Base-by-base conservation (phyloP, 371 early-diverging fungal species). In the Lichtheimia hyalospora region DNA sequence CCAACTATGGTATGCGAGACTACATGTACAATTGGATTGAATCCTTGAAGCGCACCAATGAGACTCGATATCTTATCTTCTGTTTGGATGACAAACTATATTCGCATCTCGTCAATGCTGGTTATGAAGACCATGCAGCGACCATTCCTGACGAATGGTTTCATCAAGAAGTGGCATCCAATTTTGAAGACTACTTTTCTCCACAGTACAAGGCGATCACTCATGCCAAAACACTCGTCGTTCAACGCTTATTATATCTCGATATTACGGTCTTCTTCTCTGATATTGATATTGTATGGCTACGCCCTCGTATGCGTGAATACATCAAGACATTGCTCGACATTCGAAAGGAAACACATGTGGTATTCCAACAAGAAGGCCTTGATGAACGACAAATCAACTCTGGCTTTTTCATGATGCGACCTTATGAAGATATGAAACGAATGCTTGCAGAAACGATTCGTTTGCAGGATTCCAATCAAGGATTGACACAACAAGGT, bases 241-340 rank as follows among this genome's bases (percentile, higher is more conserved):
- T 79, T 4, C 76, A 79, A n/a, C 69, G 67, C 28, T 43, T 79
- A 14, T 50, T 79, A 1, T 68, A 79, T 48, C 63, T 71, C 12
- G 67, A 73, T 46, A 57, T 79, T 23, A 69, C 62, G 12, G 76
- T 75, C 2, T 62, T 79, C 25, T 79, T 74, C 51, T 66, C 76
- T 7, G 74, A 75, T 55, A 69, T 74, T 3, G 79, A 79, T 54
- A 64, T 71, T 46, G 72, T 79, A 1, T 79, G 75, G 75, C 59
- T 71, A 5, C 62, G 69, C 25, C 66, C 73, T 0, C 67, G 67
- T 15, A 57, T 73, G 28, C 57, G 72, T 16, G 74, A 73, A n/a
- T 74, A 67, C 15, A 39, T 79, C 15, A 39, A 59, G 18, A 54
- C 70, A 2, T 44, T 70, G 7, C 20, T 73, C 27, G 51, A 75